These are phyloP conservation scores for Rhodamnia argentea DNA, from an alignment of 345 rosid genomes.

Conservation along the genomic window DNA sequence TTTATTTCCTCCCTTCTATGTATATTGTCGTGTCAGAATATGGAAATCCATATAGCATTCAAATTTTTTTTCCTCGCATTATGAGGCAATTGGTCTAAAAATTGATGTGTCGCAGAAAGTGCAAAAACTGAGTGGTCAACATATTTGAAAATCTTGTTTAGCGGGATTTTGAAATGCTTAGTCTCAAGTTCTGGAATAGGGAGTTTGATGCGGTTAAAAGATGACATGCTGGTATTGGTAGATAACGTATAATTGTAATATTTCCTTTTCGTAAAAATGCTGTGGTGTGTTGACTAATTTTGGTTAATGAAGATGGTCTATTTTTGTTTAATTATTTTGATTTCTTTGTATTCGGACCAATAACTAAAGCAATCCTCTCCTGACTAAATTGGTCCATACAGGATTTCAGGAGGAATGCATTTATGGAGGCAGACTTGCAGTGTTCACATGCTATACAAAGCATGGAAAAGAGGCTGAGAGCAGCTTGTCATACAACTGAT, in stretches of 20 bases:
- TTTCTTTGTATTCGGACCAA: background rate
- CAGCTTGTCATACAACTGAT: conserved; percentile 87
- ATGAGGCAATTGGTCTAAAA: background rate
- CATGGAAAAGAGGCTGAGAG: conserved; percentile 86
- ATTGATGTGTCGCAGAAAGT: background rate
- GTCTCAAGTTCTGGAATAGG: background rate
- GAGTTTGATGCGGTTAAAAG: background rate
- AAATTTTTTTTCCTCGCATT: background rate
- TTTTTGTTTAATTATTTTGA: background rate
- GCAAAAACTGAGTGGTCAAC: background rate
- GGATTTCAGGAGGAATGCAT: conserved; percentile 77
- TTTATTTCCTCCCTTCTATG: background rate
- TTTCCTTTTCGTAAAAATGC: background rate
- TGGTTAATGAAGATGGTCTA: background rate
- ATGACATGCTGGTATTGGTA: background rate
- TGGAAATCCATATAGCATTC: background rate
- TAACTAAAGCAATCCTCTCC: background rate
- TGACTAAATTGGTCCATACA: conserved; percentile 12
- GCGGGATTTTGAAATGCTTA: background rate
- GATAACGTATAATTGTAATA: background rate
- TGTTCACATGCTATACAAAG: conserved; percentile 67
- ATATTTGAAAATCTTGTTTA: background rate
- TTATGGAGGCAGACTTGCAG: conserved; percentile 80
- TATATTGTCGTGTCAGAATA: background rate
- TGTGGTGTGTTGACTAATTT: background rate